A percentile compares a stretch with the other conserved stretches of the same genome.
phyloP scores from a whole-genome alignment of 805 yeast genomes.

The Wickerhamomyces rabaulensis region DNA sequence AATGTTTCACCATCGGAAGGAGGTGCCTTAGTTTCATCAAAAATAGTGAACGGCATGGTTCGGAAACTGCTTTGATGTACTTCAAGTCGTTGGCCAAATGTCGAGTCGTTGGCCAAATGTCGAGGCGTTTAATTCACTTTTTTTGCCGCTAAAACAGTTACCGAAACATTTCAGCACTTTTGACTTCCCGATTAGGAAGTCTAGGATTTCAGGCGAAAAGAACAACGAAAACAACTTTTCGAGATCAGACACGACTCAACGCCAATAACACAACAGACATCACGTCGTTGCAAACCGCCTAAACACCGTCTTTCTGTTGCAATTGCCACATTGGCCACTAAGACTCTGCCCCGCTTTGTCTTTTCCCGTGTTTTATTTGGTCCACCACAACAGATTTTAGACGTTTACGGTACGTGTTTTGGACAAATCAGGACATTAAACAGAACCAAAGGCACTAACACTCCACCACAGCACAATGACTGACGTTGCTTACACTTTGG shows the following conservation, averaged over 20 bases:
- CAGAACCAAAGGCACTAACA: neutral
- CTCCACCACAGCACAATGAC: constrained; percentile 14
- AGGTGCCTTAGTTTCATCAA: no score
- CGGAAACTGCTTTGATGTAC: no score
- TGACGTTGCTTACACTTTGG: constrained; percentile 65
- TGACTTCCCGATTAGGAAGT: constrained; percentile 1
- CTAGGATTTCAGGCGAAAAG: neutral
- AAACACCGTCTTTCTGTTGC: neutral
- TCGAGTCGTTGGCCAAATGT: no score
- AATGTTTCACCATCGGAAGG: no score
- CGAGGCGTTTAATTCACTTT: no score
- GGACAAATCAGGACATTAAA: neutral
- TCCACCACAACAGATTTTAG: neutral
- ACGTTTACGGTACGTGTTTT: neutral
- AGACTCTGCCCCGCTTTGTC: neutral
- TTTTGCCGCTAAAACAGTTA: no score
- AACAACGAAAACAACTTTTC: neutral
- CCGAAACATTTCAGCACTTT: no score
- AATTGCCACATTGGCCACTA: neutral
- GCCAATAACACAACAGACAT: neutral
- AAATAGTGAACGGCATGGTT: no score
- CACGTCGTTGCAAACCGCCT: neutral
- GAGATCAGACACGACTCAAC: neutral
- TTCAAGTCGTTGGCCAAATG: no score
- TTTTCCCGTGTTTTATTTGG: neutral